Evolutionary conservation across 768 basidiomycete species (phyloP), one percentile per base, ranked within the genome.

Genomic region (Leccinum boreale): DNA sequence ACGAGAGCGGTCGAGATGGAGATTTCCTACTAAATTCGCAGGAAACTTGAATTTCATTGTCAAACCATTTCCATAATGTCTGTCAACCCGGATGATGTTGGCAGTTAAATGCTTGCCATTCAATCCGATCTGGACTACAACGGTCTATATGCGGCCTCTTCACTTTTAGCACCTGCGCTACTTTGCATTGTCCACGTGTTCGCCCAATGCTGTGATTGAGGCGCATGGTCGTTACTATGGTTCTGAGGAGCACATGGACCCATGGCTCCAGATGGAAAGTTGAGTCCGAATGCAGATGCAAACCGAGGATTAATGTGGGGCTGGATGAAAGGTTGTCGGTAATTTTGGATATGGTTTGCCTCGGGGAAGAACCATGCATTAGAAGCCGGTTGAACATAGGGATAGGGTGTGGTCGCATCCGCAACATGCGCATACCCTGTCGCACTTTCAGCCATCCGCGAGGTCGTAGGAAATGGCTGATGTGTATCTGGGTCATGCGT

Each of bases 301-400:
- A 92, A 92, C 11, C 85, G 80, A 9, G 90, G 90, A 64, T 92
- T 92, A 58, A 92, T 92, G 65, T 92, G 90, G 6, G 90, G 90
- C 62, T 90, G 88, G n/a, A 90, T 77, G 66, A 77, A 67, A 29
- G 65, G 60, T 48, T 67, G 71, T 17, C 50, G 48, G 23, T 67
- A 69, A 53, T 56, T 55, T 51, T 63, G 56, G 7, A 59, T 48
- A 46, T 44, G 50, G 33, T 44, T 61, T 23, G 39, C 28, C 31
- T 50, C 62, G 2, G 60, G 60, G 56, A 58, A 60, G 29, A 54
- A n/a, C 71, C 67, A 71, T 12, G 63, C 19, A 50, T 55, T 52
- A 21, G 60, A 52, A 52, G 56, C 17, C 9, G 57, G 55, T 51
- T 62, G 66, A 11, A 47, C 35, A 19, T 49, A 33, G 21, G 54